Base-by-base conservation (phyloP, 495 filamentous ascomycete species). In the Astrocystis sublimbata region DNA sequence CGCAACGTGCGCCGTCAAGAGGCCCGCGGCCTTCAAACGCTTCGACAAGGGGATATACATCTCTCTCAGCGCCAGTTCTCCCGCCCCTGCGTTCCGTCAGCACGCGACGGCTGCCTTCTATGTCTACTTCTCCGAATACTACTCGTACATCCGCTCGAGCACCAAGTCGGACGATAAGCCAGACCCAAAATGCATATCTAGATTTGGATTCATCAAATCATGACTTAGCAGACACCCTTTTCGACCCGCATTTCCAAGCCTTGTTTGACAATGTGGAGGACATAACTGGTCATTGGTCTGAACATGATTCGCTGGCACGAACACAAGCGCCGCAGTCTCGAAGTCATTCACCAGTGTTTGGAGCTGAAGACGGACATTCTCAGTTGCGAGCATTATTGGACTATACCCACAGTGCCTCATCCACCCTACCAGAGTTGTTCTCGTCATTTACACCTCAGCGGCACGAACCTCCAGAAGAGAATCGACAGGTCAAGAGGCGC, bases 401-500 rank as follows among this genome's bases (percentile, higher is more conserved):
- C 59, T 77, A 69, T 17, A 65, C 67, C 9, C 66, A 65, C 31
- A 50, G 23, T 70, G 15, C 53, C 53, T 78, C 41, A 68, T 76
- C 61, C 56, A 47, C 62, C 1, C 57, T 66, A 1, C 63, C 61
- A 21, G 53, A 62, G 15, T 60, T 72, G 19, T 65, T 66, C 12
- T 58, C 66, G 12, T 67, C 76, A 38, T 65, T 70, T 15, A 65
- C 71, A 3, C 52, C 68, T 7, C 67, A 68, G 28, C 55, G 52
- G 30, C 70, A 71, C 15, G 77, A 80, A 28, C 46, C 70, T 24
- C 57, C 66, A 28, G 81, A 78, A 59, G 78, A 82, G 51, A 77
- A 74, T 59, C 81, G 81, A 56, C 75, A 85, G 46, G 65, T 74
- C 51, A 96, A 96, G 72, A 84, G 92, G 36, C 83, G 91, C 58